Percentiles rank a stretch among this genome's conserved stretches.
Conservation (phyloP, 192 early-diverging fungal genomes). For the Mortierella hygrophila region DNA sequence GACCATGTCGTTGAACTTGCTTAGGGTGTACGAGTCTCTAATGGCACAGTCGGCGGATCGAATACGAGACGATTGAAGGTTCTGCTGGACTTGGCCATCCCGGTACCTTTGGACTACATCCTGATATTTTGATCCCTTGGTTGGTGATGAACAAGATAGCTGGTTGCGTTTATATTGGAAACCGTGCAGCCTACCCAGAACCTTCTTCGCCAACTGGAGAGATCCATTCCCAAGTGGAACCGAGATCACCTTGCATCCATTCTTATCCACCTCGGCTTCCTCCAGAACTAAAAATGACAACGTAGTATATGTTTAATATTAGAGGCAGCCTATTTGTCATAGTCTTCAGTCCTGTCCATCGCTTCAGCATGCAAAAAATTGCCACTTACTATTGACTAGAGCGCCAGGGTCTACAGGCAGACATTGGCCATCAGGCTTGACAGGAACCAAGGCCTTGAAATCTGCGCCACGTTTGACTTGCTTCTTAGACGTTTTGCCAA, state of each 20-base stretch:
- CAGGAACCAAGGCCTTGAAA: not conserved
- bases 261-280: not conserved
- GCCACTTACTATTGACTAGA: not conserved
- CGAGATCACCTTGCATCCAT: not conserved
- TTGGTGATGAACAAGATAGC: not conserved
- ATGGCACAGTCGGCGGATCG: constrained; percentile 16
- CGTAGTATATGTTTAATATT: not conserved
- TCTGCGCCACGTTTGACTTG: not conserved
- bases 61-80: not conserved
- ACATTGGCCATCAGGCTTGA: not conserved
- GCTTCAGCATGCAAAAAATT: too few relatives aligned
- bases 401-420: not conserved
- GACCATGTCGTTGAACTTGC: constrained; percentile 7
- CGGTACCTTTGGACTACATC: not conserved
- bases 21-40: constrained; percentile 13
- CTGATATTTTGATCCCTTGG: not conserved
- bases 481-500: not conserved
- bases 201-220: constrained; percentile 10
- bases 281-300: not conserved
- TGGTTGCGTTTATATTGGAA: not conserved
- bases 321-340: not conserved
- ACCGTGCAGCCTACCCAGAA: not conserved
- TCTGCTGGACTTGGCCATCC: not conserved
- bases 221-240: constrained; percentile 10
- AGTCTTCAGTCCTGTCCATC: not conserved